These are phyloP conservation scores for Hanseniaspora lindneri DNA, from an alignment of 805 yeast genomes.

Conservation along the genomic window DNA sequence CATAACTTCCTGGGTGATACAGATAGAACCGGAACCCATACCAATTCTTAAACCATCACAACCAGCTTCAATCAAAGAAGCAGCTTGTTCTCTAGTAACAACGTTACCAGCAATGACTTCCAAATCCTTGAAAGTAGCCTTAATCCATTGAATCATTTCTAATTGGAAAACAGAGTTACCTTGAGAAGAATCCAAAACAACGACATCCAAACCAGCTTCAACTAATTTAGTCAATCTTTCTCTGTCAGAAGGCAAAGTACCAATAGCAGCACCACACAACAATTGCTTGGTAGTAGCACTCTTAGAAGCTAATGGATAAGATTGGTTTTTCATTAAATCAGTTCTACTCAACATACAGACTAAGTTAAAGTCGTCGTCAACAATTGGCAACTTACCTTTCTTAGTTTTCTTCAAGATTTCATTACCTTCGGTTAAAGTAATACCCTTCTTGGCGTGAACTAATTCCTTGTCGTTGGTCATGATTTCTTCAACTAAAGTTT, in stretches of 20 bases:
- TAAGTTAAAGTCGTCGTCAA: slow-evolving; percentile 63
- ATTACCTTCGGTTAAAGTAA: slow-evolving; percentile 76
- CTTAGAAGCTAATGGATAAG: slow-evolving; percentile 90
- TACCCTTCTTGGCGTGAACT: slow-evolving; percentile 72
- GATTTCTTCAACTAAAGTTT: slow-evolving; percentile 53
- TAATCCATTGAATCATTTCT: slow-evolving; percentile 86
- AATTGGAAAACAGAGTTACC: slow-evolving; percentile 94
- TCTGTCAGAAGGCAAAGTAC: slow-evolving; percentile 82
- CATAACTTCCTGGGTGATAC: slow-evolving; percentile 99
- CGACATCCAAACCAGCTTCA: slow-evolving; percentile 95
- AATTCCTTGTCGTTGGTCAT: slow-evolving; percentile 68
- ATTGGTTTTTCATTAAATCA: slow-evolving; percentile 90
- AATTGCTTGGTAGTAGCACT: slow-evolving; percentile 87
- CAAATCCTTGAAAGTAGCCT: slow-evolving; percentile 61
- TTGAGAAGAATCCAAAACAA: slow-evolving; percentile 89
- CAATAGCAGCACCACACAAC: slow-evolving; percentile 97
- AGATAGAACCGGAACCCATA: slow-evolving; percentile 99
- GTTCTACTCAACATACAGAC: slow-evolving; percentile 87
- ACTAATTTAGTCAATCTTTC: slow-evolving; percentile 73
- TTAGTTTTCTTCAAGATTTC: slow-evolving; percentile 80
- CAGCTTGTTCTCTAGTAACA: slow-evolving; percentile 98
- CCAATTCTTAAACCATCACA: slow-evolving; percentile 98
- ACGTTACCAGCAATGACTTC: slow-evolving; percentile 96
- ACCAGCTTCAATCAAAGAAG: slow-evolving; percentile 85
- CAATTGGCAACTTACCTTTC: slow-evolving; percentile 94